phyloP scores from a whole-genome alignment of 306 rosid species.

The Cucumis hystrix region DNA sequence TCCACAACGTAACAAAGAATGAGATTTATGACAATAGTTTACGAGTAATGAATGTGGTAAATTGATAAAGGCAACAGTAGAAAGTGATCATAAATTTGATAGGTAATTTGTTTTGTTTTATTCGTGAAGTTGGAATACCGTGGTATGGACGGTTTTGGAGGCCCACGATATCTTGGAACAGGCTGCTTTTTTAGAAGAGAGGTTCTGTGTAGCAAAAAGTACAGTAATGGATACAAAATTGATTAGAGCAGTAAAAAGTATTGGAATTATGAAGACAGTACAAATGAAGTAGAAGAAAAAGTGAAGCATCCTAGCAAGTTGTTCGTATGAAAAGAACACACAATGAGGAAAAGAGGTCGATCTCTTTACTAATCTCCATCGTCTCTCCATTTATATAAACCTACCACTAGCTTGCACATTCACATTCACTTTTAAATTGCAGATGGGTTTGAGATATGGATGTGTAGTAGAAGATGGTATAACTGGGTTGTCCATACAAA shows the following conservation, averaged over 20 bases:
- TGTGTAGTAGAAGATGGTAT: slow-evolving; percentile 73
- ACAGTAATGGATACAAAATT: slow-evolving; percentile 14
- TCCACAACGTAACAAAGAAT: slow-evolving; percentile 42
- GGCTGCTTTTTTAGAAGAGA: slow-evolving; percentile 78
- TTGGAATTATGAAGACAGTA: slow-evolving; percentile 9
- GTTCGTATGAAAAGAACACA: slow-evolving; percentile 53
- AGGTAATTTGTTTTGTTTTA: not conserved
- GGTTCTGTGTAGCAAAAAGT: slow-evolving; percentile 42
- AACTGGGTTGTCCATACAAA: slow-evolving; percentile 53
- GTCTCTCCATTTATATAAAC: too few species aligned
- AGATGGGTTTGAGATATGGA: slow-evolving; percentile 69
- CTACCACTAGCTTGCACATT: too few species aligned
- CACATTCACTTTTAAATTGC: not conserved
- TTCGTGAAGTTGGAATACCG: slow-evolving; percentile 34
- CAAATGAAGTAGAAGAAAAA: slow-evolving; percentile 28
- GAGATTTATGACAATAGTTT: slow-evolving; percentile 33
- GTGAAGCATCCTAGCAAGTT: slow-evolving; percentile 51
- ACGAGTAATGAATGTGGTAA: slow-evolving; percentile 18
- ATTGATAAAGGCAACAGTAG: not conserved
- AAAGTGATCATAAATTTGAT: not conserved
- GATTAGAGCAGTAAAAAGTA: slow-evolving; percentile 21
- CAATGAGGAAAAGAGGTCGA: slow-evolving; percentile 77
- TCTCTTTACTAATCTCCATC: not conserved
- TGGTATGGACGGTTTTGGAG: slow-evolving; percentile 63
- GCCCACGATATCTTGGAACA: slow-evolving; percentile 50